Evolutionary conservation across 2,329 filamentous ascomycete genomes (phyloP).

Genomic region (Emmonsiellopsis sp.): DNA sequence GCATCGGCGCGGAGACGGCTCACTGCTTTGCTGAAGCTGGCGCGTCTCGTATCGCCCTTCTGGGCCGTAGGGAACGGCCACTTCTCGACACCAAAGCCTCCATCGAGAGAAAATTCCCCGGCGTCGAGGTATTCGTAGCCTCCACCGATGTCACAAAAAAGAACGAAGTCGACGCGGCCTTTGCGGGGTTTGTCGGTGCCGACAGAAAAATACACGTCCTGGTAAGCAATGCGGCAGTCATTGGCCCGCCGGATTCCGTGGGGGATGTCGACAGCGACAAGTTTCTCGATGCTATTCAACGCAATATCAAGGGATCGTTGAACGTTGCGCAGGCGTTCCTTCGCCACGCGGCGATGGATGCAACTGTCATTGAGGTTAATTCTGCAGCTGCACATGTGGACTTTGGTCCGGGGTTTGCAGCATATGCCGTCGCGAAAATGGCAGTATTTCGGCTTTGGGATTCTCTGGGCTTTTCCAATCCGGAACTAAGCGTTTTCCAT

Average conservation of each 20-base stretch:
- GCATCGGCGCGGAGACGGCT: slow-evolving; percentile 20
- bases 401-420: background rate
- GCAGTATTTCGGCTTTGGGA: slow-evolving; percentile 24
- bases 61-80: slow-evolving; percentile 31
- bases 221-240: slow-evolving; percentile 29
- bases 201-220: slow-evolving; percentile 29
- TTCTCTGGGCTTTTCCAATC: slow-evolving; percentile 17
- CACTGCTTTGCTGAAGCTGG: slow-evolving; percentile 35
- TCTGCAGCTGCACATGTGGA: slow-evolving; percentile 18
- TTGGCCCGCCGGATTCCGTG: slow-evolving; percentile 20
- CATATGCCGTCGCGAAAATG: background rate
- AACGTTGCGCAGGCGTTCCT: slow-evolving; percentile 27
- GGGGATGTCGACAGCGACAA: slow-evolving; percentile 19
- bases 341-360: slow-evolving; percentile 19
- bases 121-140: slow-evolving; percentile 24
- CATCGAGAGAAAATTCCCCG: slow-evolving; percentile 25
- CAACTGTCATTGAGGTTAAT: slow-evolving; percentile 26
- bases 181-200: slow-evolving; percentile 13
- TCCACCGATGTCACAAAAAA: slow-evolving; percentile 25
- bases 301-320: slow-evolving; percentile 26
- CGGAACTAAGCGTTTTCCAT: slow-evolving; percentile 21
- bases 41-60: slow-evolving; percentile 34
- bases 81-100: slow-evolving; percentile 28
- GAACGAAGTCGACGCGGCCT: slow-evolving; percentile 23
- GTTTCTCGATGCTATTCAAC: slow-evolving; percentile 26